Evolutionary conservation across 768 basidiomycete genomes (phyloP).

Genomic region (Boletus sensibilis): DNA sequence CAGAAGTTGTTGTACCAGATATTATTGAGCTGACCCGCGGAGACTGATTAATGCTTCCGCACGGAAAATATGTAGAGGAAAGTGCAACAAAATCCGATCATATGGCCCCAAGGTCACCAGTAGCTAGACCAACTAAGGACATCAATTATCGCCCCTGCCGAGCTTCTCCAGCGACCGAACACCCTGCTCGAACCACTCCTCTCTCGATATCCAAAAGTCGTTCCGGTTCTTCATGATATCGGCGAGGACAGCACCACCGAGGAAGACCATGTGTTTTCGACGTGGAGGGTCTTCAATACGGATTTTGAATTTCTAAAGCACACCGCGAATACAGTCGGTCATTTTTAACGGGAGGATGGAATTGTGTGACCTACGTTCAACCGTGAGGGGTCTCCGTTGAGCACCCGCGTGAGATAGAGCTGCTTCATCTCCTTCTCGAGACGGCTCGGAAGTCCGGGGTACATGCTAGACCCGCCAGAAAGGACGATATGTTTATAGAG

Average conservation of each 20-base stretch:
- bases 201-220: constrained; percentile 93
- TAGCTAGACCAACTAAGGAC: neutral
- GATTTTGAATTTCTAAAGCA: constrained; percentile 94
- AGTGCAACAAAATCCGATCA: neutral
- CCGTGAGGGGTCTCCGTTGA: constrained; percentile 77
- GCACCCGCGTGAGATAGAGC: constrained; percentile 89
- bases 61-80: neutral
- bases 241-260: constrained; percentile 96
- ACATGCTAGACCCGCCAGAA: constrained; percentile 98
- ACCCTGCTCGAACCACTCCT: constrained; percentile 96
- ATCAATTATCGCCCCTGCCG: constrained; percentile 57
- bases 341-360: neutral
- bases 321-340: neutral
- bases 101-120: neutral
- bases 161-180: constrained; percentile 81
- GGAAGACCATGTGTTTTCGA: constrained; percentile 99
- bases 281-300: constrained; percentile 97
- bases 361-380: constrained; percentile 65
- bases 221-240: constrained; percentile 97
- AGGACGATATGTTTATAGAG: constrained; percentile 98
- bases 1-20: too few relatives aligned
- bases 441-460: constrained; percentile 94
- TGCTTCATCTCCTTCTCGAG: constrained; percentile 99
- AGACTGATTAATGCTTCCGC: neutral
- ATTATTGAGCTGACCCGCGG: neutral